Conservation (phyloP, 805 yeast species). For the Saccharomycopsis javanensis region DNA sequence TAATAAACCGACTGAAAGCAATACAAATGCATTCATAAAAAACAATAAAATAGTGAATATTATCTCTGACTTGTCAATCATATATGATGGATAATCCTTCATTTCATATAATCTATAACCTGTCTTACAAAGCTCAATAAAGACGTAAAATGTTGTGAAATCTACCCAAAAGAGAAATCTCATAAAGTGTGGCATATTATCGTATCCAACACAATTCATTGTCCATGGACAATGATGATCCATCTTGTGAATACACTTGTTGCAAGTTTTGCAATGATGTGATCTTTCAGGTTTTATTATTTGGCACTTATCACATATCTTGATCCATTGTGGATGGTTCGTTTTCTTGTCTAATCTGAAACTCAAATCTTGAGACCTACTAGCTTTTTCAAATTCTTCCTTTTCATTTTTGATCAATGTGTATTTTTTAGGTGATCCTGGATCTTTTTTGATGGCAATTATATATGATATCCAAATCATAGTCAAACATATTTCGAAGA, state of each 20-base stretch:
- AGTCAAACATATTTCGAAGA: slow-evolving; percentile 38
- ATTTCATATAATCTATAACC: slow-evolving; percentile 36
- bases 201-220: slow-evolving; percentile 76
- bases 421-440: slow-evolving; percentile 57
- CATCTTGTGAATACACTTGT: slow-evolving; percentile 68
- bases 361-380: background rate
- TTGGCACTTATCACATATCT: slow-evolving; percentile 57
- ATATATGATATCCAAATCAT: slow-evolving; percentile 69
- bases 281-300: slow-evolving; percentile 69
- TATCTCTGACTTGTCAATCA: slow-evolving; percentile 43
- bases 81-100: slow-evolving; percentile 46
- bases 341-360: background rate
- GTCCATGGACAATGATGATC: slow-evolving; percentile 96
- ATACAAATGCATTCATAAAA: slow-evolving; percentile 50
- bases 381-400: background rate
- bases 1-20: slow-evolving; percentile 49
- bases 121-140: slow-evolving; percentile 33
- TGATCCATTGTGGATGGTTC: slow-evolving; percentile 10
- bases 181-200: slow-evolving; percentile 69
- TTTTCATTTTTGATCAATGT: slow-evolving; percentile 23
- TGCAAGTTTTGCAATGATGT: slow-evolving; percentile 78
- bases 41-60: slow-evolving; percentile 43
- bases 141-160: slow-evolving; percentile 38
- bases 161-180: slow-evolving; percentile 65
- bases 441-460: slow-evolving; percentile 53